Percentiles rank a stretch among this genome's conserved stretches.
Evolutionary conservation across 2,329 filamentous ascomycete genomes (phyloP).

Genomic region (Diaporthe caulivora): DNA sequence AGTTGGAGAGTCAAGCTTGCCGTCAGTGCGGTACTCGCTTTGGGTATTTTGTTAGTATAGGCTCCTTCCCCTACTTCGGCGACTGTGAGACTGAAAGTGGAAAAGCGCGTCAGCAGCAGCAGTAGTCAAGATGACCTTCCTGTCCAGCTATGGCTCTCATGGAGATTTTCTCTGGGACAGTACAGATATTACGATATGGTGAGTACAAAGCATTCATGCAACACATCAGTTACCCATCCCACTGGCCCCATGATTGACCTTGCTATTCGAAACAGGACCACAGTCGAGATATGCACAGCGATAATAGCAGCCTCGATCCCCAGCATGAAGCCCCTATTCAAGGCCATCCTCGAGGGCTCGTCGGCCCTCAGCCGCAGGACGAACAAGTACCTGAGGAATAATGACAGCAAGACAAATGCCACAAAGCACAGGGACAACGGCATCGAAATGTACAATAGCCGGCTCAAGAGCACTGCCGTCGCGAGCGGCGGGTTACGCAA

Average conservation of each 20-base stretch:
- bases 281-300: slow-evolving; percentile 46
- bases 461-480: background rate
- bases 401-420: background rate
- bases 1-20: slow-evolving; percentile 46
- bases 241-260: background rate
- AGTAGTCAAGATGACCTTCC: slow-evolving; percentile 43
- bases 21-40: slow-evolving; percentile 43
- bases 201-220: background rate
- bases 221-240: background rate
- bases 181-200: slow-evolving; percentile 48
- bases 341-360: slow-evolving; percentile 31
- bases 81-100: background rate
- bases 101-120: slow-evolving; percentile 6
- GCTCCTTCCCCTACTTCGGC: no score
- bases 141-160: slow-evolving; percentile 44
- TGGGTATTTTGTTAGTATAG: slow-evolving; percentile 40
- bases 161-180: slow-evolving; percentile 48
- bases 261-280: background rate
- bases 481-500: background rate
- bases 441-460: slow-evolving; percentile 9
- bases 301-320: slow-evolving; percentile 48
- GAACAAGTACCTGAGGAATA: background rate
- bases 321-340: slow-evolving; percentile 47
- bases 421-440: background rate
- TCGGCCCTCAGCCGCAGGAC: slow-evolving; percentile 8